phyloP scores from a whole-genome alignment of 805 yeast species.

The Komagataella phaffii region DNA sequence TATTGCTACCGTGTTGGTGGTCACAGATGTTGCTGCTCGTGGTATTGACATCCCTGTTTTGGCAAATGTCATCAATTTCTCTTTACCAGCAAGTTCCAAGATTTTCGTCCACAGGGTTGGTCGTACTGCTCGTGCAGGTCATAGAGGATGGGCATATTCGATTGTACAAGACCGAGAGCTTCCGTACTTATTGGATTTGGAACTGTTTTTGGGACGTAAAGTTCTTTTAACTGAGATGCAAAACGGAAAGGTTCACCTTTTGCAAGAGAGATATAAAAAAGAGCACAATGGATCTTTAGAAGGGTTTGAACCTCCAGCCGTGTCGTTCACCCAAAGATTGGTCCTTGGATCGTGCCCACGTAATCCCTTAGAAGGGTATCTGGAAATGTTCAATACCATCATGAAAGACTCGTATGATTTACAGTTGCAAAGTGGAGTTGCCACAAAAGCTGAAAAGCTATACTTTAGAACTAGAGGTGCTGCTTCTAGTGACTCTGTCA shows the following conservation, averaged over 20 bases:
- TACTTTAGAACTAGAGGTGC: slow-evolving; percentile 76
- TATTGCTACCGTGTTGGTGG: slow-evolving; percentile 75
- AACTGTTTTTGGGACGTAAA: slow-evolving; percentile 78
- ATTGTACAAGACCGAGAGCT: slow-evolving; percentile 74
- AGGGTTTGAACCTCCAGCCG: slow-evolving; percentile 35
- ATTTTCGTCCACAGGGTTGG: slow-evolving; percentile 96
- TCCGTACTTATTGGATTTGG: slow-evolving; percentile 84
- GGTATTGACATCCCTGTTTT: slow-evolving; percentile 97
- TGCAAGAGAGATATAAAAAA: slow-evolving; percentile 30
- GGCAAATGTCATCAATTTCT: slow-evolving; percentile 87
- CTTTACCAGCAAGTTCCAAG: slow-evolving; percentile 85
- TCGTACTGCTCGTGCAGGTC: slow-evolving; percentile 98
- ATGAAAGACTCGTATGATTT: slow-evolving; percentile 58
- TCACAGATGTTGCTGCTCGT: slow-evolving; percentile 97
- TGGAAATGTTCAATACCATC: slow-evolving; percentile 57
- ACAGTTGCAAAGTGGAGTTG: slow-evolving; percentile 48
- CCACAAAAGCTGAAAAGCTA: slow-evolving; percentile 78
- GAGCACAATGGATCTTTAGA: slow-evolving; percentile 16
- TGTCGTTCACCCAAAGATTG: slow-evolving; percentile 61
- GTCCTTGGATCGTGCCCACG: slow-evolving; percentile 81
- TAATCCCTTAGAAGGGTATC: slow-evolving; percentile 48
- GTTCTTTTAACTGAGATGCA: slow-evolving; percentile 58
- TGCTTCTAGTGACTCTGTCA: slow-evolving; percentile 78
- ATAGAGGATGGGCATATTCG: slow-evolving; percentile 94
- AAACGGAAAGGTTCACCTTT: slow-evolving; percentile 41